Base-by-base conservation (phyloP, 202 grass and related monocot genomes). In the Panicum hallii region DNA sequence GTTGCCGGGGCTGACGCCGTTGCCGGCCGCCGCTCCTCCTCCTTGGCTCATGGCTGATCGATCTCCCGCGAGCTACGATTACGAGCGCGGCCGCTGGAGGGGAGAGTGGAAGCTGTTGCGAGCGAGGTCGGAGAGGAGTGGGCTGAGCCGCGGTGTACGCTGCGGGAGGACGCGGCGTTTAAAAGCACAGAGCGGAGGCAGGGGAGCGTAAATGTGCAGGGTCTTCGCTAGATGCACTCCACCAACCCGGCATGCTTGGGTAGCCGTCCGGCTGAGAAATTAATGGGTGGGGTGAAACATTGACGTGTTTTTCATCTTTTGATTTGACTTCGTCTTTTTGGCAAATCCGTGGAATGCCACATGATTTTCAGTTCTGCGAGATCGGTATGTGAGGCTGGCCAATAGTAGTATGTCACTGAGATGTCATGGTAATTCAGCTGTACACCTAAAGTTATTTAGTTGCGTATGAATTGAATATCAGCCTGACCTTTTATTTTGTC, bases 1-100 rank as follows among this genome's bases (percentile, higher is more conserved):
- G 70, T 89, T 95, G 74, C 88, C 90, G 32, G 91, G 84, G 83
- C 87, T 90, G 19, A 88, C 79, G 32, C 72, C 93, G 58, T 78
- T 86, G 54, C 23, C 54, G 41, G 41, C 40, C 43, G 54, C 63
- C 45, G 68, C 50, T 57, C 81, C 85, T 60, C 72, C 87, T 56
- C 60, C 78, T 74, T 72, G 85, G 52, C 74, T 84, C 89, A 91
- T 60, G 56, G 56, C n/a, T 2, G 56, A 19, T 55, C 45, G 3
- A 1, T 67, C 52, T 54, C 43, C 41, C 12, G n/a, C 58, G 13
- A 7, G 32, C 20, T 20, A 20, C 4, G 4, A 6, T 1, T 26
- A 26, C 26, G 26, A 26, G 26, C 26, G 26, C 26, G 19, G 3
- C 36, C 50, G 1, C 20, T 20, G 61, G 19, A 20, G 48, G 0